A percentile compares a stretch with the other conserved stretches of the same genome.
These are phyloP conservation scores for Dispira simplex DNA, from an alignment of 192 early-diverging fungal genomes.

Conservation along the genomic window DNA sequence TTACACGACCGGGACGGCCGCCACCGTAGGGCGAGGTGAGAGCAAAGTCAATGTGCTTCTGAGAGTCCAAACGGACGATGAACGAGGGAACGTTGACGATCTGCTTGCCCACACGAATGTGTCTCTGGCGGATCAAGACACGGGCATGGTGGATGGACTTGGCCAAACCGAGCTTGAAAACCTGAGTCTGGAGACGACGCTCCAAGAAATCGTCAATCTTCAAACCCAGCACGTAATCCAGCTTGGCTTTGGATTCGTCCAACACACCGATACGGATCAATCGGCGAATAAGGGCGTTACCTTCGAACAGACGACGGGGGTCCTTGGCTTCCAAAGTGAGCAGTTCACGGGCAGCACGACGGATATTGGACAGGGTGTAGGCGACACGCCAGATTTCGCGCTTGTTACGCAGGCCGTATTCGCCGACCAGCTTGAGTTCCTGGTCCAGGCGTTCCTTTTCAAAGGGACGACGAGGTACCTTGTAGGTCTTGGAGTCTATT, in stretches of 20 bases:
- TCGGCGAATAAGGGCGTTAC: constrained; percentile 97
- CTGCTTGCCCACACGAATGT: constrained; percentile 98
- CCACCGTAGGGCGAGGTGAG: constrained; percentile 89
- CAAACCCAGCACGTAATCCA: constrained; percentile 96
- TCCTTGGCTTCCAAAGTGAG: constrained; percentile 93
- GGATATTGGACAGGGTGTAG: constrained; percentile 95
- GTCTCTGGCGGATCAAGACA: constrained; percentile 95
- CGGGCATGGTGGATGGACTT: constrained; percentile 99
- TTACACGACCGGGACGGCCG: constrained; percentile 93
- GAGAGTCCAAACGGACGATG: constrained; percentile 76
- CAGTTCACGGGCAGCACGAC: constrained; percentile 99
- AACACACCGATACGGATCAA: constrained; percentile 97
- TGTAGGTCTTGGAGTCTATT: constrained; percentile 60
- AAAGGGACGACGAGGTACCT: constrained; percentile 94
- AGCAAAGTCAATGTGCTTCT: constrained; percentile 72
- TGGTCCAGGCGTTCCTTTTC: constrained; percentile 93
- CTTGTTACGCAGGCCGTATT: constrained; percentile 98
- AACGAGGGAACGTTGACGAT: constrained; percentile 93
- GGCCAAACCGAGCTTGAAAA: constrained; percentile 94
- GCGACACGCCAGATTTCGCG: constrained; percentile 98
- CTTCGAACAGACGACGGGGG: constrained; percentile 96
- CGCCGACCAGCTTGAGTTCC: constrained; percentile 87
- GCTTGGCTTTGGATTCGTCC: constrained; percentile 93
- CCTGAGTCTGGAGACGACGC: constrained; percentile 97
- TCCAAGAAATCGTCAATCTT: constrained; percentile 99